Evolutionary conservation across 352 stramenopile genomes (phyloP).

Genomic region (Pythium brachiatum): DNA sequence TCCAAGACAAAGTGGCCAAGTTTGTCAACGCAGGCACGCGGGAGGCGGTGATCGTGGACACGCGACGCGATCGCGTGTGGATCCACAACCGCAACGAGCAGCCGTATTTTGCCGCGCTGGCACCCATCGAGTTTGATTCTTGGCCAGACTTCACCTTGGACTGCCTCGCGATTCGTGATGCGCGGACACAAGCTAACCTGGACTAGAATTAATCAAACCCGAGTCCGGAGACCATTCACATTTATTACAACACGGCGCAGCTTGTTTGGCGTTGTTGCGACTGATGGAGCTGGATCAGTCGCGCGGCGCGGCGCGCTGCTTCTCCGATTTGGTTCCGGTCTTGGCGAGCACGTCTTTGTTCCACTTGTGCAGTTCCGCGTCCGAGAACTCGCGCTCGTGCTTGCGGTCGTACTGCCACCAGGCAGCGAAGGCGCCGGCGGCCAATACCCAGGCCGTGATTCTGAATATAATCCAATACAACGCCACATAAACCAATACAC

Average conservation of each 20-base stretch:
- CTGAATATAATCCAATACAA: slow-evolving; percentile 22
- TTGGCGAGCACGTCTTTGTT: slow-evolving; percentile 57
- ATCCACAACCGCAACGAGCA: slow-evolving; percentile 27
- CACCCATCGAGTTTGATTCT: slow-evolving; percentile 29
- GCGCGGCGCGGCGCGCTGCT: slow-evolving; percentile 11
- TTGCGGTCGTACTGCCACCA: slow-evolving; percentile 63
- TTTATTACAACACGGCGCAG: background rate
- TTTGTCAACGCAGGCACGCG: slow-evolving; percentile 28
- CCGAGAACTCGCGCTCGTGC: slow-evolving; percentile 56
- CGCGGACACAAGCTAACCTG: slow-evolving; percentile 4
- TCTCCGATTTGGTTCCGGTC: slow-evolving; percentile 32
- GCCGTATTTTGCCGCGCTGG: slow-evolving; percentile 21
- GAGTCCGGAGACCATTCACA: too few relatives aligned
- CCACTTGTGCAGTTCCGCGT: slow-evolving; percentile 41
- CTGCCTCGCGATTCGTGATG: slow-evolving; percentile 22
- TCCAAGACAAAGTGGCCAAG: slow-evolving; percentile 24
- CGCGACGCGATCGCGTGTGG: slow-evolving; percentile 20
- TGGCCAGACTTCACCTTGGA: slow-evolving; percentile 34
- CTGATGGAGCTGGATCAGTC: background rate
- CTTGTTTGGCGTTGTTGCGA: background rate
- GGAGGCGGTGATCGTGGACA: slow-evolving; percentile 30
- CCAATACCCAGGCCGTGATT: slow-evolving; percentile 53
- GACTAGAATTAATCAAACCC: too few relatives aligned
- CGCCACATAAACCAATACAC: background rate
- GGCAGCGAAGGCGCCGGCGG: slow-evolving; percentile 31